A percentile compares a stretch with the other conserved stretches of the same genome.
Evolutionary conservation across 495 filamentous ascomycete genomes (phyloP).

Genomic region (Pyrenula aspistea): DNA sequence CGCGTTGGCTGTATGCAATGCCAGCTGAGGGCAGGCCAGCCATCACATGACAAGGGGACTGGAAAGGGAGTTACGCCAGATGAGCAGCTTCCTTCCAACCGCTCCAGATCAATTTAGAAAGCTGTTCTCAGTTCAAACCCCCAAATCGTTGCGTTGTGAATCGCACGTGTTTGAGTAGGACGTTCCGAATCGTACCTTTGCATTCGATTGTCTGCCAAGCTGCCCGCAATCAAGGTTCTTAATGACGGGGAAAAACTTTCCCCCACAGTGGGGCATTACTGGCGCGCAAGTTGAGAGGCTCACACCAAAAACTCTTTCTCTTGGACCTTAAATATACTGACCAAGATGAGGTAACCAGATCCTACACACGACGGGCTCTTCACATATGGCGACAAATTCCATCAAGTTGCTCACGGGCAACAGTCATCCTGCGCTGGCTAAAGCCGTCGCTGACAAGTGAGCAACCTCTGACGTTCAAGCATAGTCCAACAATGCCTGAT

Average conservation of each 20-base stretch:
- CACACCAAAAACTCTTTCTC: neutral
- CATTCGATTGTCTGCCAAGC: too few relatives aligned
- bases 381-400: constrained; percentile 64
- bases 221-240: too few relatives aligned
- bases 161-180: too few relatives aligned
- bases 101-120: too few relatives aligned
- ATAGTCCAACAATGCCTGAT: constrained; percentile 4
- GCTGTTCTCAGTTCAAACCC: too few relatives aligned
- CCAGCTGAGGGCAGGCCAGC: too few relatives aligned
- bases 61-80: too few relatives aligned
- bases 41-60: too few relatives aligned
- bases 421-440: constrained; percentile 85
- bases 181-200: too few relatives aligned
- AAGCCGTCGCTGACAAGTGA: constrained; percentile 84
- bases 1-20: too few relatives aligned
- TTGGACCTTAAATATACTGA: neutral
- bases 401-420: constrained; percentile 95
- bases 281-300: neutral
- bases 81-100: too few relatives aligned
- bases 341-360: neutral
- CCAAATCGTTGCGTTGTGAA: too few relatives aligned
- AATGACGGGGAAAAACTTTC: neutral
- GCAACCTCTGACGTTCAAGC: neutral
- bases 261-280: neutral
- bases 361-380: neutral